phyloP scores from a whole-genome alignment of 129 eudicot species.

The Flaveria robusta region DNA sequence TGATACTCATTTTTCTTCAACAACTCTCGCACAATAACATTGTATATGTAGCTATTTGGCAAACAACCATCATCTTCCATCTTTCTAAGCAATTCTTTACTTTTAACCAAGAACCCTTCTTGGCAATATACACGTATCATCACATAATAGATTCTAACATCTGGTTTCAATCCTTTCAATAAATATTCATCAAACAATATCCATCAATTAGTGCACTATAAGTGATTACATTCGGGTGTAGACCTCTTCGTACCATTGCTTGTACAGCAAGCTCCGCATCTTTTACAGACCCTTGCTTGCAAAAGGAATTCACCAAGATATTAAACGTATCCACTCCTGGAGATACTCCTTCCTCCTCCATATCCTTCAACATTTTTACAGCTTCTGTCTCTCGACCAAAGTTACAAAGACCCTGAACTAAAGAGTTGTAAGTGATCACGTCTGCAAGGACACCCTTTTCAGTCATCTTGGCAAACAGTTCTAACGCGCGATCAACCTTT shows the following conservation, averaged over 20 bases:
- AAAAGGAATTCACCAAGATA: conserved; percentile 7
- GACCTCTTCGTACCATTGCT: conserved; percentile 20
- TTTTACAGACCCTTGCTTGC: conserved; percentile 33
- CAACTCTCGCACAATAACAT: conserved; percentile 25
- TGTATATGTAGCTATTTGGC: conserved; percentile 27
- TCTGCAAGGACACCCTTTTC: conserved; percentile 32
- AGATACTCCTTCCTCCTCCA: neutral
- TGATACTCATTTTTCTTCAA: conserved; percentile 23
- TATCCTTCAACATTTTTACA: neutral
- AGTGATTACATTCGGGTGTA: conserved; percentile 25
- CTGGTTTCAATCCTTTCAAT: conserved; percentile 26
- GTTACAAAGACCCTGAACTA: conserved; percentile 28
- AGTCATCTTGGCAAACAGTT: neutral
- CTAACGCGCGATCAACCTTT: neutral
- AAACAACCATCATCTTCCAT: conserved; percentile 34
- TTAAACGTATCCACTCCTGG: neutral
- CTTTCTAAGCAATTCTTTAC: conserved; percentile 13
- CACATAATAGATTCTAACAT: conserved; percentile 28
- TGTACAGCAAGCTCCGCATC: conserved; percentile 26
- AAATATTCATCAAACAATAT: conserved; percentile 25
- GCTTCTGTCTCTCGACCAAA: conserved; percentile 16
- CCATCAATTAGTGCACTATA: conserved; percentile 40
- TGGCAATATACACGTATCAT: conserved; percentile 28
- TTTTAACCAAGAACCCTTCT: conserved; percentile 28
- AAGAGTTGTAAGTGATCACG: conserved; percentile 41